A percentile compares a stretch with the other conserved stretches of the same genome.
These are phyloP conservation scores for Collybiopsis confluens DNA, from an alignment of 768 basidiomycete species.

Conservation along the genomic window DNA sequence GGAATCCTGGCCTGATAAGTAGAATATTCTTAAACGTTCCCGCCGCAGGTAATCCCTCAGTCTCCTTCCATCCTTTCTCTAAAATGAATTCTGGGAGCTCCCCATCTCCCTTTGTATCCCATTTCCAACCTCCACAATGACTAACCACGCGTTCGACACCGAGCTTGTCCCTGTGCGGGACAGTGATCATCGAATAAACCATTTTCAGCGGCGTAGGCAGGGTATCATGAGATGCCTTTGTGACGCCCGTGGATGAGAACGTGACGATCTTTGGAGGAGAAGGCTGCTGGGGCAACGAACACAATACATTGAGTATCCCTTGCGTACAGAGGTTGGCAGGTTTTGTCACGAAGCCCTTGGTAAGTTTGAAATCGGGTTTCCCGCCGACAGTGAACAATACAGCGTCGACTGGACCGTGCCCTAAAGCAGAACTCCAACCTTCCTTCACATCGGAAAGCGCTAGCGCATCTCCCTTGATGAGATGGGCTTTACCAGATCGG, in stretches of 20 bases:
- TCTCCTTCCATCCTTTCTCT: constrained; percentile 37
- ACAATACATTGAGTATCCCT: constrained; percentile 50
- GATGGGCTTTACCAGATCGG: constrained; percentile 42
- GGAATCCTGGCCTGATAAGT: constrained; percentile 52
- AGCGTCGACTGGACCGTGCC: constrained; percentile 39
- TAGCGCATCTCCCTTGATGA: constrained; percentile 61
- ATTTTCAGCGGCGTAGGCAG: constrained; percentile 47
- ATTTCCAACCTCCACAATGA: constrained; percentile 46
- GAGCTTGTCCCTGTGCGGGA: constrained; percentile 58
- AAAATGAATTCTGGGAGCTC: constrained; percentile 42
- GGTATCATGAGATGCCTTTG: constrained; percentile 33
- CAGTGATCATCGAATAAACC: constrained; percentile 40
- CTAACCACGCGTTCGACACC: constrained; percentile 49
- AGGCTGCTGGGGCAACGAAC: constrained; percentile 41
- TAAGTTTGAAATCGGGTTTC: constrained; percentile 36
- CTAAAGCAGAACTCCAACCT: constrained; percentile 45
- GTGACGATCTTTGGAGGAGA: constrained; percentile 46
- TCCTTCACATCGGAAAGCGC: constrained; percentile 43
- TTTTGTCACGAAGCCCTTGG: constrained; percentile 43
- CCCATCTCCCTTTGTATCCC: constrained; percentile 35
- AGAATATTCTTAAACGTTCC: constrained; percentile 43
- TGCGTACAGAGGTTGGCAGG: constrained; percentile 59
- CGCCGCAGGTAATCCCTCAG: constrained; percentile 33
- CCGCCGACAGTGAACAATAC: constrained; percentile 63
- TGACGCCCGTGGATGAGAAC: constrained; percentile 53